phyloP scores from a whole-genome alignment of 2,329 filamentous ascomycete species.

The Cercospora citrullina region DNA sequence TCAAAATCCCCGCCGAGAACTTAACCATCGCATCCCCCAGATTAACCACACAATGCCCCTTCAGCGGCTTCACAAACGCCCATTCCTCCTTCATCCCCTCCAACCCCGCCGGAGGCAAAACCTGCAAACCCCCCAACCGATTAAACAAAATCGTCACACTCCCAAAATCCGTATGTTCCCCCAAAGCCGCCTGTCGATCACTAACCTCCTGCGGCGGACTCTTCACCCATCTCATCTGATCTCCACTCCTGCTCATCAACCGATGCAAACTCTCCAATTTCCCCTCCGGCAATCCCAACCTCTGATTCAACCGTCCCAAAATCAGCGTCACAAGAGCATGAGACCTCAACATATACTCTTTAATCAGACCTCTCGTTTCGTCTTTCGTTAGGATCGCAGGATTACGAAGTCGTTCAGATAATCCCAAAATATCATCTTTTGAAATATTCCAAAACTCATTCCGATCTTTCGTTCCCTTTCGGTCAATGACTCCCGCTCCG shows the following conservation, averaged over 20 bases:
- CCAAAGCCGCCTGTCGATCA: conserved; percentile 46
- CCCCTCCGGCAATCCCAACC: conserved; percentile 45
- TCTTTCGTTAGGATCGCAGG: conserved; percentile 45
- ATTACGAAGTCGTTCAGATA: conserved; percentile 38
- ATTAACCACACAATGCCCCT: conserved; percentile 51
- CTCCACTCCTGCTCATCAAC: conserved; percentile 46
- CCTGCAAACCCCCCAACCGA: conserved; percentile 56
- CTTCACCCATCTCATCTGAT: conserved; percentile 57
- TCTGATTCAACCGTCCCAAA: conserved; percentile 47
- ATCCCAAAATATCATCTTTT: conserved; percentile 54
- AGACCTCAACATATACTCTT: conserved; percentile 48
- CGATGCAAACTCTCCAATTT: conserved; percentile 51
- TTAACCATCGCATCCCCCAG: conserved; percentile 52
- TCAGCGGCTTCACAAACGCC: conserved; percentile 55
- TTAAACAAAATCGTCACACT: conserved; percentile 59
- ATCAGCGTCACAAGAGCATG: conserved; percentile 51
- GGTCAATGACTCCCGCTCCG: conserved; percentile 46
- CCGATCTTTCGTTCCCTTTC: conserved; percentile 50
- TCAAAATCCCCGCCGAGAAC: conserved; percentile 43
- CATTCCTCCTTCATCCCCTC: conserved; percentile 40
- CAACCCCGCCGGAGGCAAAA: conserved; percentile 45
- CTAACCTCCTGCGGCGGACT: conserved; percentile 50
- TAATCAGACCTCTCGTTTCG: conserved; percentile 41
- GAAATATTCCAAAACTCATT: conserved; percentile 60
- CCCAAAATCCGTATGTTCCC: conserved; percentile 60